Percentiles rank a stretch among this genome's conserved stretches.
phyloP scores from a whole-genome alignment of 1,284 basidiomycete genomes.

The Mycena sp. region DNA sequence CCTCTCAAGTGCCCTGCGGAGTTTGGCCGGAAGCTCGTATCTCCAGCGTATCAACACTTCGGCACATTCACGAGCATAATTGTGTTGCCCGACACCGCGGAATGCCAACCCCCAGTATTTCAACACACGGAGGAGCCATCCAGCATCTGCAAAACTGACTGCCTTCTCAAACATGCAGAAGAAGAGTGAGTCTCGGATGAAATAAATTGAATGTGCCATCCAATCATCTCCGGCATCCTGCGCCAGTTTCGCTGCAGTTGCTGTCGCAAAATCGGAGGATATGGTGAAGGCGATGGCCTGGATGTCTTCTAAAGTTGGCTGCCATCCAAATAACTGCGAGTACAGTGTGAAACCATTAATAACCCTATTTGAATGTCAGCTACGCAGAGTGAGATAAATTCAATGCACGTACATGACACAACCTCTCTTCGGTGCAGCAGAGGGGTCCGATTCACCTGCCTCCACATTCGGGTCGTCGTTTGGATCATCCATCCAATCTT shows the following conservation, averaged over 20 bases:
- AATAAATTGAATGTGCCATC: conserved; percentile 35
- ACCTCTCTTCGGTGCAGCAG: too few species aligned
- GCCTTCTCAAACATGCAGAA: conserved; percentile 41
- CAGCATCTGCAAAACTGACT: conserved; percentile 39
- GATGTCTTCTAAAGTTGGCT: not conserved
- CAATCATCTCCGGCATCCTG: conserved; percentile 32
- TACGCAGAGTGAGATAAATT: too few species aligned
- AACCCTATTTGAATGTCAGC: too few species aligned
- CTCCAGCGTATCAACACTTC: conserved; percentile 37
- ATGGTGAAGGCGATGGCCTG: conserved; percentile 5
- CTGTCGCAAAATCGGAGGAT: conserved; percentile 14
- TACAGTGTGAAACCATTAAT: too few species aligned
- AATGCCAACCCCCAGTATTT: conserved; percentile 39
- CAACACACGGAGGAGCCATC: conserved; percentile 36
- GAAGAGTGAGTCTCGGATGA: conserved; percentile 38
- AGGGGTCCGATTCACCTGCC: too few species aligned
- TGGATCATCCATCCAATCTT: too few species aligned
- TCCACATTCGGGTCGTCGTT: too few species aligned
- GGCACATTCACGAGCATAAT: conserved; percentile 42
- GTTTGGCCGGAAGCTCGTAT: conserved; percentile 33
- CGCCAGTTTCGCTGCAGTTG: conserved; percentile 28
- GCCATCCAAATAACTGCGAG: too few species aligned
- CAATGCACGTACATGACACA: too few species aligned
- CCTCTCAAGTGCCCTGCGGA: conserved; percentile 33
- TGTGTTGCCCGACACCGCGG: conserved; percentile 38